Percentiles rank a stretch among this genome's conserved stretches.
phyloP scores from a whole-genome alignment of 495 filamentous ascomycete species.

The Trichoderma orchidacearum region DNA sequence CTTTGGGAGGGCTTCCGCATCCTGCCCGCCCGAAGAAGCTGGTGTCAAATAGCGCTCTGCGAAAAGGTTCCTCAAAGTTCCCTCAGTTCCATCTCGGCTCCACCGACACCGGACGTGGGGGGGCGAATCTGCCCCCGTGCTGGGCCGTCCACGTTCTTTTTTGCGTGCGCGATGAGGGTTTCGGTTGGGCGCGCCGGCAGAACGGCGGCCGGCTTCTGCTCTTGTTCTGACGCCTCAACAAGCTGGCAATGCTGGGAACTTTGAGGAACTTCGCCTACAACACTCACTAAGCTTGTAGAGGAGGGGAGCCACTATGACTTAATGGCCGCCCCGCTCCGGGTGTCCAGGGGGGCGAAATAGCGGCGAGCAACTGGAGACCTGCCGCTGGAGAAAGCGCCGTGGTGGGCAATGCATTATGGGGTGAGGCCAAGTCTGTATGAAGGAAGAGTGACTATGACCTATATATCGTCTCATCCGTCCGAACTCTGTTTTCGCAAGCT shows the following conservation, averaged over 20 bases:
- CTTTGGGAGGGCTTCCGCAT: not conserved
- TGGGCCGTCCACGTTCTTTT: too few species aligned
- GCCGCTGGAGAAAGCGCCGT: too few species aligned
- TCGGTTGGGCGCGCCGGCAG: too few species aligned
- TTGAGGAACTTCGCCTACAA: not conserved
- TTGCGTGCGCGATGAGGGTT: too few species aligned
- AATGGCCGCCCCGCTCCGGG: not conserved
- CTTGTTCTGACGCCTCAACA: too few species aligned
- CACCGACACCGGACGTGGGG: too few species aligned
- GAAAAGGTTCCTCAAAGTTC: constrained; percentile 1
- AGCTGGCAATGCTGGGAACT: not conserved
- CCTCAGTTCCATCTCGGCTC: too few species aligned
- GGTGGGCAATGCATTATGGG: too few species aligned
- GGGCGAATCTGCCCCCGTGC: too few species aligned
- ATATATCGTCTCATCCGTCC: not conserved
- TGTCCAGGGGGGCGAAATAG: not conserved
- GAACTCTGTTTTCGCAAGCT: not conserved
- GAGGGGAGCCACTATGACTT: not conserved
- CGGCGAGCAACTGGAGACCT: not conserved
- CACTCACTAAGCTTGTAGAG: not conserved
- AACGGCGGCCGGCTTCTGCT: too few species aligned
- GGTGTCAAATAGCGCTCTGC: not conserved
- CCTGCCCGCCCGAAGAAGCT: not conserved
- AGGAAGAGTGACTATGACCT: too few species aligned
- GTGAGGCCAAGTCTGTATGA: too few species aligned